Percentiles rank a stretch among this genome's conserved stretches.
These are phyloP conservation scores for Suhomyces faveliae DNA, from an alignment of 805 yeast genomes.

Conservation along the genomic window DNA sequence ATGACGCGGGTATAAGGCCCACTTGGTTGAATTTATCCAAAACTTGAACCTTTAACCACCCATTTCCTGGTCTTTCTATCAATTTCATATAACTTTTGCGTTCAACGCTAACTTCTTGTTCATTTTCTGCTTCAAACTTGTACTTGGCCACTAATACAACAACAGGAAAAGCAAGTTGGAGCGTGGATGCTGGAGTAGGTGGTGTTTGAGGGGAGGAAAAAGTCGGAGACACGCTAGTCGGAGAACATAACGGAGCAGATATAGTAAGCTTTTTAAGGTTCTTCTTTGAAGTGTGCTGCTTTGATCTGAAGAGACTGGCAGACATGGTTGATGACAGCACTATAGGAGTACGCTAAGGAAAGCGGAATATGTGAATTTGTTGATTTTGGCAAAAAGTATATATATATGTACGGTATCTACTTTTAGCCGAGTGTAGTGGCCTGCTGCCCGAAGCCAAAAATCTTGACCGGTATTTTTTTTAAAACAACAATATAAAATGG, in stretches of 20 bases:
- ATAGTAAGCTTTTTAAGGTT: constrained; percentile 26
- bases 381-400: neutral
- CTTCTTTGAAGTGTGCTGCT: constrained; percentile 18
- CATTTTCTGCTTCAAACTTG: constrained; percentile 27
- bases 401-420: neutral
- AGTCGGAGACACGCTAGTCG: constrained; percentile 2
- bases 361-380: neutral
- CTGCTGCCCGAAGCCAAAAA: constrained; percentile 1
- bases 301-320: constrained; percentile 23
- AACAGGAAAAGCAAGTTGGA: constrained; percentile 15
- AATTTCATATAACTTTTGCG: constrained; percentile 31
- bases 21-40: constrained; percentile 18
- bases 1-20: constrained; percentile 41
- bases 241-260: constrained; percentile 21
- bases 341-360: neutral
- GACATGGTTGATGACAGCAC: constrained; percentile 16
- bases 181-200: constrained; percentile 4
- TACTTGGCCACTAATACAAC: constrained; percentile 32
- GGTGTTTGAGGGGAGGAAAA: constrained; percentile 9
- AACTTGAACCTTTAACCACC: constrained; percentile 37
- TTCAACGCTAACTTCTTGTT: constrained; percentile 26
- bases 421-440: constrained; percentile 3
- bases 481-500: neutral
- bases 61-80: constrained; percentile 37
- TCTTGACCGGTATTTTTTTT: neutral